Evolutionary conservation across 345 rosid species (phyloP).

Genomic region (Linum tenue): DNA sequence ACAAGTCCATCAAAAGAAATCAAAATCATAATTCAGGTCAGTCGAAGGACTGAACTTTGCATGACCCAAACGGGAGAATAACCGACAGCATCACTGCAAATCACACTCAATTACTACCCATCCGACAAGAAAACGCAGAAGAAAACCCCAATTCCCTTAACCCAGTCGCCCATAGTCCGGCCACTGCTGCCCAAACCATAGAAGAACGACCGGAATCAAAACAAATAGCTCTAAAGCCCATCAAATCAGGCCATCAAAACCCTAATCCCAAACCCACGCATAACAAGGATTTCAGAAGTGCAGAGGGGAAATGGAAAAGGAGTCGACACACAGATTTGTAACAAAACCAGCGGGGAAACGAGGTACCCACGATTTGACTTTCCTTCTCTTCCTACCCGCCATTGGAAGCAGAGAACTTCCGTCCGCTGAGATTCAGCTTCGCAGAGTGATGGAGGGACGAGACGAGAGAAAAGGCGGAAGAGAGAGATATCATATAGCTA

Average conservation of each 20-base stretch:
- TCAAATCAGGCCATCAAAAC: conserved; percentile 10
- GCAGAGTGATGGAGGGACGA: not conserved
- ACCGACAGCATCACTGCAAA: not conserved
- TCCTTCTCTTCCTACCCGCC: conserved; percentile 36
- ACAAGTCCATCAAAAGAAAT: not conserved
- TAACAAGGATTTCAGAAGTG: not conserved
- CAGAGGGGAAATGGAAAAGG: not conserved
- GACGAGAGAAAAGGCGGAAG: not conserved
- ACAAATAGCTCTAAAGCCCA: not conserved
- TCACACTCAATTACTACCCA: not conserved
- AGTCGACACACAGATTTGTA: not conserved
- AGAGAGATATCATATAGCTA: not conserved
- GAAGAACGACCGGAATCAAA: not conserved
- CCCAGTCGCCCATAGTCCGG: conserved; percentile 4
- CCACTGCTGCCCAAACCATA: not conserved
- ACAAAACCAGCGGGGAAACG: not conserved
- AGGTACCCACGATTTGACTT: conserved; percentile 33
- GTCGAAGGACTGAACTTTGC: not conserved
- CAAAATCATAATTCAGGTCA: not conserved
- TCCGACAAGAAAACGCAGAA: not conserved
- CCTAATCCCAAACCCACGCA: conserved; percentile 3
- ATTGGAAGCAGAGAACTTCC: conserved; percentile 11
- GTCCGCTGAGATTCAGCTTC: not conserved
- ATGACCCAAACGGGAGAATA: not conserved
- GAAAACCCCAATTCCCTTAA: conserved; percentile 6